Conservation (phyloP, 2,329 filamentous ascomycete genomes). For the Colletotrichum melonis region DNA sequence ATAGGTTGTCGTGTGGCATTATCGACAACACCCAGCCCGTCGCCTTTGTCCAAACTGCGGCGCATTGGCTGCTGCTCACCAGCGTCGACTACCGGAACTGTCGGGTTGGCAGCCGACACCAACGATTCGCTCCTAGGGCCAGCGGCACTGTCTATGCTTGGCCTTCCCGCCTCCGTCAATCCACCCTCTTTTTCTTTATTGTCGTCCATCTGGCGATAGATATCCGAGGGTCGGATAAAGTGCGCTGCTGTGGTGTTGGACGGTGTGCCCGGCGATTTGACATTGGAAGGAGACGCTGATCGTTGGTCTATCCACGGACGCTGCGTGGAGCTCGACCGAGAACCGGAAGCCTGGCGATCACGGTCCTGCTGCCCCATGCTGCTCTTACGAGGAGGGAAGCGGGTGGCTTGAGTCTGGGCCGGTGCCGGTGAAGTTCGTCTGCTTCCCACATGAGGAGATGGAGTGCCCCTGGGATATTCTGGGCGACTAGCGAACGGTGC, state of each 20-base stretch:
- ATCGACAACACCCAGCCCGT: conserved; percentile 31
- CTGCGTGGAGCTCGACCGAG: conserved; percentile 44
- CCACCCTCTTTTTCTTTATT: conserved; percentile 68
- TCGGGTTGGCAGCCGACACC: conserved; percentile 3
- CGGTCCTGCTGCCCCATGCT: conserved; percentile 63
- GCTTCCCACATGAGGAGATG: conserved; percentile 22
- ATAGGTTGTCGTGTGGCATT: conserved; percentile 41
- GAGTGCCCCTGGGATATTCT: conserved; percentile 13
- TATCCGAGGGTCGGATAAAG: conserved; percentile 80
- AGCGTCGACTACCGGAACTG: conserved; percentile 16
- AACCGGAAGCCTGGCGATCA: conserved; percentile 39
- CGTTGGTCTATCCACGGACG: conserved; percentile 49
- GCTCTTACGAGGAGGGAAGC: conserved; percentile 71
- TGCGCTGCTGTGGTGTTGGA: conserved; percentile 67
- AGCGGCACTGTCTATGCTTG: conserved; percentile 64
- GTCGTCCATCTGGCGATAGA: conserved; percentile 79
- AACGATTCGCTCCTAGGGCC: conserved; percentile 1
- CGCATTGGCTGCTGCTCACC: conserved; percentile 27
- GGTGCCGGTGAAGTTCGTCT: conserved; percentile 19
- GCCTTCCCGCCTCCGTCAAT: conserved; percentile 67
- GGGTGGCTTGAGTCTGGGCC: conserved; percentile 45
- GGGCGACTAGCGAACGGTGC: conserved; percentile 23
- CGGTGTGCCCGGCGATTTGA: conserved; percentile 48
- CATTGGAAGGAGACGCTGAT: conserved; percentile 52
- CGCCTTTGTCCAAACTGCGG: background rate